A percentile compares a stretch with the other conserved stretches of the same genome.
These are phyloP conservation scores for Exophiala xenobiotica DNA, from an alignment of 2,329 filamentous ascomycete species.

Conservation along the genomic window DNA sequence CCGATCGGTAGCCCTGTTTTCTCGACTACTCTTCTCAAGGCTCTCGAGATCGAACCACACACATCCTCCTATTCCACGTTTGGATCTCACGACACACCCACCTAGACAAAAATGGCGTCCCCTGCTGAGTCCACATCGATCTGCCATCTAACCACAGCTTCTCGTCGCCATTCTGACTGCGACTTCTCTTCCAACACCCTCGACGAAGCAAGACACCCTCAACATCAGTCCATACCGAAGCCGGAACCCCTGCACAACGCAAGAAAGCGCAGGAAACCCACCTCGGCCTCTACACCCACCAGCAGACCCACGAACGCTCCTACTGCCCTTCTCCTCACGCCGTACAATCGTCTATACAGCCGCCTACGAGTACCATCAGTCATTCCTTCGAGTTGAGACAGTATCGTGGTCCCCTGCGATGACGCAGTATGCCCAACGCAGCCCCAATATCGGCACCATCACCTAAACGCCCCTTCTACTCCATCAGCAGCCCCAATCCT, in stretches of 20 bases:
- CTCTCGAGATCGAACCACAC: slow-evolving; percentile 26
- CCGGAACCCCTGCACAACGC: background rate
- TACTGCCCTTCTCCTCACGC: no score
- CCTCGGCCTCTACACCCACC: background rate
- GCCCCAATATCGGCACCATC: slow-evolving; percentile 10
- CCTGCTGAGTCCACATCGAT: background rate
- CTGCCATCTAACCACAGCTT: slow-evolving; percentile 8
- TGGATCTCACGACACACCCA: background rate
- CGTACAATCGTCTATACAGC: background rate
- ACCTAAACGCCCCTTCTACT: slow-evolving; percentile 20
- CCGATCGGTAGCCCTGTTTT: slow-evolving; percentile 21
- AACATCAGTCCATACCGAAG: background rate
- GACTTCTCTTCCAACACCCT: background rate
- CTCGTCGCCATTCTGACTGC: slow-evolving; percentile 5
- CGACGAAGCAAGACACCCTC: background rate
- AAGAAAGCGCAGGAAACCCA: background rate
- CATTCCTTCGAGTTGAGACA: background rate
- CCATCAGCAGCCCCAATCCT: slow-evolving; percentile 7
- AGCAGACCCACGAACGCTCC: no score
- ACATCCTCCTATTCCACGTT: slow-evolving; percentile 5
- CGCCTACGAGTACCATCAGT: background rate
- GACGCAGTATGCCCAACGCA: slow-evolving; percentile 21
- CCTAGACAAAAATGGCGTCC: slow-evolving; percentile 13
- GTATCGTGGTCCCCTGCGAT: slow-evolving; percentile 9
- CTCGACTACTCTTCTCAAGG: slow-evolving; percentile 6